A percentile compares a stretch with the other conserved stretches of the same genome.
Evolutionary conservation across 1,284 basidiomycete species (phyloP).

Genomic region (Trametes polyzona): DNA sequence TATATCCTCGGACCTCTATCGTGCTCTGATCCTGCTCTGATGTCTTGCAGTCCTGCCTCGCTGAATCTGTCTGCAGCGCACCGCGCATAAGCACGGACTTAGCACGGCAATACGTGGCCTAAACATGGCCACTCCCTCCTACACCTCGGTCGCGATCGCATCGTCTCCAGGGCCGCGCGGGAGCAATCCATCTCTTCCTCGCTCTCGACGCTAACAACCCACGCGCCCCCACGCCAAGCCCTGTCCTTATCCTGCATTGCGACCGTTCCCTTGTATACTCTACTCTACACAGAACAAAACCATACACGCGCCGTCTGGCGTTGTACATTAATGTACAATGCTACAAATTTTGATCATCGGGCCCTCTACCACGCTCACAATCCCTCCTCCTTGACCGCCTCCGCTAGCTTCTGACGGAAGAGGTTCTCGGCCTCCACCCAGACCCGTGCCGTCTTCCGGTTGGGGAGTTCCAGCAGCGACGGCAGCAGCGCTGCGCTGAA

Average conservation of each 20-base stretch:
- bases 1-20: background rate
- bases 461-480: constrained; percentile 80
- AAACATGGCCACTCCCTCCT: background rate
- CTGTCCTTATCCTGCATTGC: background rate
- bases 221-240: constrained; percentile 9
- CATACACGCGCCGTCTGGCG: constrained; percentile 1
- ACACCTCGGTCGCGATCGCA: background rate
- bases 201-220: background rate
- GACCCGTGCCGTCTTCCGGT: constrained; percentile 70
- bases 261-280: constrained; percentile 2
- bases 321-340: constrained; percentile 1
- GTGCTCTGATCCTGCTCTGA: constrained; percentile 17
- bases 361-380: constrained; percentile 20
- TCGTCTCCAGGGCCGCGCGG: constrained; percentile 7
- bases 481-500: constrained; percentile 93
- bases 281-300: constrained; percentile 12
- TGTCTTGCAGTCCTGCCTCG: background rate
- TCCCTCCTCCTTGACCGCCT: constrained; percentile 54
- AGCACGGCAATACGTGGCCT: background rate
- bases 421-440: constrained; percentile 92
- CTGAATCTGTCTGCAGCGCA: background rate
- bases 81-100: too few species aligned
- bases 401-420: constrained; percentile 79
- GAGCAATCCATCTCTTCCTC: background rate
- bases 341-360: background rate